A percentile compares a stretch with the other conserved stretches of the same genome.
Evolutionary conservation across 148 eudicot species (phyloP).

Genomic region (Selenicereus undatus): DNA sequence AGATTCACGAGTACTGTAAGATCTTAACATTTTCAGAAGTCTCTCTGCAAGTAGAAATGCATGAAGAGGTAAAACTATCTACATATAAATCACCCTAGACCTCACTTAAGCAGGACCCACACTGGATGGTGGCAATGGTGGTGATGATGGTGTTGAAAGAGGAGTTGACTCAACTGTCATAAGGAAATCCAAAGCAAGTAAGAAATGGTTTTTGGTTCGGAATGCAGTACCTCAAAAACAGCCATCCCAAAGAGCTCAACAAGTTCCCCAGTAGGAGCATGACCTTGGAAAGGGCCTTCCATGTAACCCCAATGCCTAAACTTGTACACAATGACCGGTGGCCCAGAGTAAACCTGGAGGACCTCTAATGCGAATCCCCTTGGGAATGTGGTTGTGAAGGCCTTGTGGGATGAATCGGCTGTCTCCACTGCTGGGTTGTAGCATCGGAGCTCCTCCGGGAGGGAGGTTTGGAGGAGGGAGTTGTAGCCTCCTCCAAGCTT

Average conservation of each 20-base stretch:
- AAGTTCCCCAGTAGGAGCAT: slow-evolving; percentile 48
- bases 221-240: slow-evolving; percentile 34
- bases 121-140: too few relatives aligned
- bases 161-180: too few relatives aligned
- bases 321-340: slow-evolving; percentile 51
- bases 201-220: not conserved
- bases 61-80: too few relatives aligned
- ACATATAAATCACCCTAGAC: too few relatives aligned
- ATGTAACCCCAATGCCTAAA: slow-evolving; percentile 63
- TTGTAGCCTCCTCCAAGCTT: slow-evolving; percentile 8
- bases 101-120: too few relatives aligned
- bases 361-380: slow-evolving; percentile 57
- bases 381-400: slow-evolving; percentile 34
- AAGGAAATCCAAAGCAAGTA: not conserved
- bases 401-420: slow-evolving; percentile 1
- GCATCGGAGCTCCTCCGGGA: slow-evolving; percentile 5
- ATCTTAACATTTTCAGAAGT: too few relatives aligned
- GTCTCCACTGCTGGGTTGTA: slow-evolving; percentile 2
- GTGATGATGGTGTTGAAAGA: too few relatives aligned
- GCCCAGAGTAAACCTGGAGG: slow-evolving; percentile 53
- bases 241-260: slow-evolving; percentile 46
- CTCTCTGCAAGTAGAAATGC: too few relatives aligned
- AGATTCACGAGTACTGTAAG: too few relatives aligned
- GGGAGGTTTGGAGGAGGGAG: slow-evolving; percentile 5
- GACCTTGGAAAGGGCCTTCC: slow-evolving; percentile 64